These are phyloP conservation scores for Bipolaris zeicola DNA, from an alignment of 2,329 filamentous ascomycete genomes.

Conservation along the genomic window DNA sequence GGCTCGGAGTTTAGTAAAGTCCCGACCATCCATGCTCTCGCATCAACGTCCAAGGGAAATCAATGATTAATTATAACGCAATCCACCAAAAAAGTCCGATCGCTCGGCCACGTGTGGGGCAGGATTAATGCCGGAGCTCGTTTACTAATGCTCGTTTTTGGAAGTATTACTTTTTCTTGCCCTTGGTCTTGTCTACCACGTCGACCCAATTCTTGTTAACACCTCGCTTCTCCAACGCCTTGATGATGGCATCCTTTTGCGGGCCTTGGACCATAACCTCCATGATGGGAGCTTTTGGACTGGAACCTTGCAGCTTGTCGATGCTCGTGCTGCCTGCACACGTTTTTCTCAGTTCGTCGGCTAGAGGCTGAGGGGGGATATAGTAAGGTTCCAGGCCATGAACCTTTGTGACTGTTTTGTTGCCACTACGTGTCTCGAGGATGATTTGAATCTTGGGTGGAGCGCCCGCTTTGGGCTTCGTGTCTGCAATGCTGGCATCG, in stretches of 20 bases:
- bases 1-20: conserved; percentile 7
- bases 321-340: conserved; percentile 72
- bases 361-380: conserved; percentile 63
- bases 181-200: conserved; percentile 70
- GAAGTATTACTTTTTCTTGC: conserved; percentile 58
- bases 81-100: not conserved
- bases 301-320: conserved; percentile 63
- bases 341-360: conserved; percentile 69
- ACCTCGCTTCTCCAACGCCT: conserved; percentile 64
- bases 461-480: conserved; percentile 65
- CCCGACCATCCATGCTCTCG: not conserved
- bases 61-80: not conserved
- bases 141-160: not conserved
- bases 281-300: conserved; percentile 67
- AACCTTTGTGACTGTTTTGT: conserved; percentile 69
- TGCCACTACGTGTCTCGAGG: conserved; percentile 68
- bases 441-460: conserved; percentile 65
- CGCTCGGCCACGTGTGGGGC: not conserved
- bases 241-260: conserved; percentile 65
- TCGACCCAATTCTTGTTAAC: conserved; percentile 66
- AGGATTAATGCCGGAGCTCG: conserved; percentile 10
- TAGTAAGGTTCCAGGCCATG: conserved; percentile 66
- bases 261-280: conserved; percentile 72
- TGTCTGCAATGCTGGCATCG: conserved; percentile 46
- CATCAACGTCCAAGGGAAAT: not conserved